Percentiles rank a stretch among this genome's conserved stretches.
Evolutionary conservation across 139 green algal genomes (phyloP).

Genomic region (Chlorella sp.): DNA sequence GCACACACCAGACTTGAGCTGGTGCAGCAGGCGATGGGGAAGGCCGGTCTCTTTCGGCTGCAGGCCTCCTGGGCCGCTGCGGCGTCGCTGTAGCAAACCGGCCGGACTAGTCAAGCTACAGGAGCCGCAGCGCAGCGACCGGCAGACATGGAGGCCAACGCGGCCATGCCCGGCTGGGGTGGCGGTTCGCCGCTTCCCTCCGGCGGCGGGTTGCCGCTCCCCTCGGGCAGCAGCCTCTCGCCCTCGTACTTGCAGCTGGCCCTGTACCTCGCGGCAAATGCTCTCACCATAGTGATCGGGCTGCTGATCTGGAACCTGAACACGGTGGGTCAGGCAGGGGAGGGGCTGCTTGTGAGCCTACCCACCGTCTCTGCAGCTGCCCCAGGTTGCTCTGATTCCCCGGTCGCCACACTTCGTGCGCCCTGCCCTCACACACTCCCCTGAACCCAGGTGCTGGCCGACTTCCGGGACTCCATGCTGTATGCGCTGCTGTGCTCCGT

Average conservation of each 20-base stretch:
- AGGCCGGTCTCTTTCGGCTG: too few species aligned
- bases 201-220: too few species aligned
- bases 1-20: too few species aligned
- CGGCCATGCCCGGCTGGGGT: too few species aligned
- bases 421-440: neutral
- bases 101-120: too few species aligned
- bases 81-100: too few species aligned
- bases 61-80: too few species aligned
- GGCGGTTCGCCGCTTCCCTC: too few species aligned
- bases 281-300: conserved; percentile 45
- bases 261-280: conserved; percentile 53
- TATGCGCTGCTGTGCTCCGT: conserved; percentile 65
- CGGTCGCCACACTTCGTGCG: too few species aligned
- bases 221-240: neutral
- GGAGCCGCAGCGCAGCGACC: too few species aligned
- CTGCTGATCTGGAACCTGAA: conserved; percentile 59
- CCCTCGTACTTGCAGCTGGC: conserved; percentile 14
- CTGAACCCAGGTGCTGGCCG: conserved; percentile 31
- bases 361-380: neutral
- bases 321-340: conserved; percentile 13
- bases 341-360: neutral
- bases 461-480: conserved; percentile 60
- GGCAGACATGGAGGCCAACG: too few species aligned
- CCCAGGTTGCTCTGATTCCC: neutral
- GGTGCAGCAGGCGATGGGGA: too few species aligned